Conservation (phyloP, 2,329 filamentous ascomycete genomes). For the Pseudocercospora crystallina region DNA sequence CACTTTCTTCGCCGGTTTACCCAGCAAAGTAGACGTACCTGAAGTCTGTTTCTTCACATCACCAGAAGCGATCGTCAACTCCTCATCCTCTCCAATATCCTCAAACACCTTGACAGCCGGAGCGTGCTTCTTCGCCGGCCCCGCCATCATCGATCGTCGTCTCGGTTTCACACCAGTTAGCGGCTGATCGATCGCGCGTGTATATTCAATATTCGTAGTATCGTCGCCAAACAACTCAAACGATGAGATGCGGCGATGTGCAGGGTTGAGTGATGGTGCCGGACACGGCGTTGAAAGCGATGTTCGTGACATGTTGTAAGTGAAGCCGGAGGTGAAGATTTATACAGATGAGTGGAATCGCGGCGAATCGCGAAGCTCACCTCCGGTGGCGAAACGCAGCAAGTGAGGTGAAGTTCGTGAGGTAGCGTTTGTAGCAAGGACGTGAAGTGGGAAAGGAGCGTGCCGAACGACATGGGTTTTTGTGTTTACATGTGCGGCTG, state of each 20-base stretch:
- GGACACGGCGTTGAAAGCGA: conserved; percentile 31
- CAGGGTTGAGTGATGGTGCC: conserved; percentile 20
- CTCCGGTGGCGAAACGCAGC: too few species aligned
- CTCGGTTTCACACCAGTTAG: conserved; percentile 30
- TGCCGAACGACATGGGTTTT: background rate
- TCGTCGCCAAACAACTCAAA: conserved; percentile 24
- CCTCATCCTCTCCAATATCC: conserved; percentile 32
- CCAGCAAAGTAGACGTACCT: conserved; percentile 28
- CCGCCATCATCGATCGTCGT: conserved; percentile 22
- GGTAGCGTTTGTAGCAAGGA: too few species aligned
- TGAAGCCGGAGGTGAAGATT: too few species aligned
- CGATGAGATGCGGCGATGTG: conserved; percentile 14
- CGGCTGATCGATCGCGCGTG: conserved; percentile 31
- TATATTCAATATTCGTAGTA: conserved; percentile 33
- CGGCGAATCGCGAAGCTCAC: too few species aligned
- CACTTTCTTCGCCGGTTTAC: conserved; percentile 29
- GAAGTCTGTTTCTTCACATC: conserved; percentile 3
- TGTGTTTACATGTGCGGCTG: too few species aligned
- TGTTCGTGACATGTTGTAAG: conserved; percentile 14
- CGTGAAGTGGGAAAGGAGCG: background rate
- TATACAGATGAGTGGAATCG: too few species aligned
- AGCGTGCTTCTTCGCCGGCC: conserved; percentile 22
- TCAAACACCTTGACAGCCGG: conserved; percentile 34
- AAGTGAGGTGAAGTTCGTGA: too few species aligned
- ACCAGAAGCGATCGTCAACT: conserved; percentile 14